phyloP scores from a whole-genome alignment of 306 rosid species.

The Lathyrus tuberosus region DNA sequence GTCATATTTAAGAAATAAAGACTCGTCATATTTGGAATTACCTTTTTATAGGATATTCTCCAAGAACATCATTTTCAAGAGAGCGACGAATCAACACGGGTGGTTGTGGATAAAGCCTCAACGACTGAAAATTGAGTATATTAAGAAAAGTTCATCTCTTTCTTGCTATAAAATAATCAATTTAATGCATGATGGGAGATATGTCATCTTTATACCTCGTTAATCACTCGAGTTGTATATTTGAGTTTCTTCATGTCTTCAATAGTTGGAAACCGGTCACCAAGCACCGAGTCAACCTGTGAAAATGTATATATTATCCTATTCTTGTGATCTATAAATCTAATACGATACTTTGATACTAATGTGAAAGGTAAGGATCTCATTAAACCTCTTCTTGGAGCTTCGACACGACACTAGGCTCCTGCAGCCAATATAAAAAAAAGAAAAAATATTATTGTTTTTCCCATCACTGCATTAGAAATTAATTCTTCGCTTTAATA shows the following conservation, averaged over 20 bases:
- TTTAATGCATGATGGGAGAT: conserved; percentile 19
- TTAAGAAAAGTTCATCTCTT: conserved; percentile 23
- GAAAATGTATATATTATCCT: conserved; percentile 17
- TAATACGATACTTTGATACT: conserved; percentile 22
- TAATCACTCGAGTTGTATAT: conserved; percentile 93
- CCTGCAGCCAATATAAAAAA: conserved; percentile 60
- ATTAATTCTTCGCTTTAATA: not conserved
- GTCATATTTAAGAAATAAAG: conserved; percentile 21
- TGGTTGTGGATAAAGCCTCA: conserved; percentile 99
- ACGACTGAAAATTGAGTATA: conserved; percentile 58
- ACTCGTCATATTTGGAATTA: conserved; percentile 35
- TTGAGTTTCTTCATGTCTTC: conserved; percentile 95
- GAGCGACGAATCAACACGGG: conserved; percentile 97
- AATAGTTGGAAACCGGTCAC: conserved; percentile 84
- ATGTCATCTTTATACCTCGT: conserved; percentile 68
- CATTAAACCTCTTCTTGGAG: conserved; percentile 90
- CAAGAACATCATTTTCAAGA: conserved; percentile 72
- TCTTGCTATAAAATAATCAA: conserved; percentile 18
- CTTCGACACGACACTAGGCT: conserved; percentile 77
- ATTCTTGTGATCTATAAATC: conserved; percentile 18
- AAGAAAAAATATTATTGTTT: conserved; percentile 33
- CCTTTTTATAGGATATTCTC: conserved; percentile 82
- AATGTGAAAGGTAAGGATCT: conserved; percentile 34
- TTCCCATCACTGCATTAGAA: conserved; percentile 32
- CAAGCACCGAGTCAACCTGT: conserved; percentile 82